A percentile compares a stretch with the other conserved stretches of the same genome.
These are phyloP conservation scores for Trypanosoma cruzi DNA, from an alignment of 208 protist genomes.

Conservation along the genomic window DNA sequence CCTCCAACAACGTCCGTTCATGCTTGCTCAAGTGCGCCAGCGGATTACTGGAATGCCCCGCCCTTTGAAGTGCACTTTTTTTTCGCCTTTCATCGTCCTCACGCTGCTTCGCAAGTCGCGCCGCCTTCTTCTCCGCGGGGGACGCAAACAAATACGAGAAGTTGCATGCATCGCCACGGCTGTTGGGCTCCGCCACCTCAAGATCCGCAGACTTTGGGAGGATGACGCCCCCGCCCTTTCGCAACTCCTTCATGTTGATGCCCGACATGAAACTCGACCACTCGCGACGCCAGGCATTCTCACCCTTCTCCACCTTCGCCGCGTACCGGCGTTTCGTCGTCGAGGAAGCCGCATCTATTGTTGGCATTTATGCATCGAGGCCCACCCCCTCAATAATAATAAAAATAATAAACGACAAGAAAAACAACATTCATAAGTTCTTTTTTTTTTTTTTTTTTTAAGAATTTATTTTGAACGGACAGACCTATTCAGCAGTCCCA, in stretches of 20 bases:
- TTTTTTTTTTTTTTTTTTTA: too few species aligned
- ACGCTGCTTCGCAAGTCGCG: slow-evolving; percentile 44
- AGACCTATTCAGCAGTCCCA: too few species aligned
- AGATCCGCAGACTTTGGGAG: slow-evolving; percentile 64
- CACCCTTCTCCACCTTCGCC: slow-evolving; percentile 73
- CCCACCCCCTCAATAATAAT: not conserved
- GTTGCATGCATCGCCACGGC: slow-evolving; percentile 28
- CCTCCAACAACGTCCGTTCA: slow-evolving; percentile 61
- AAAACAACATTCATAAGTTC: too few species aligned
- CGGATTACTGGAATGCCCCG: slow-evolving; percentile 23
- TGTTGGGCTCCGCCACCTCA: slow-evolving; percentile 33
- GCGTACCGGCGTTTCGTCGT: slow-evolving; percentile 62
- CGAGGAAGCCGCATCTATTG: slow-evolving; percentile 8
- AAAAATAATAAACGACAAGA: slow-evolving; percentile 19
- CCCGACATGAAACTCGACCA: slow-evolving; percentile 89
- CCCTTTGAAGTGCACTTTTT: slow-evolving; percentile 17
- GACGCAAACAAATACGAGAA: slow-evolving; percentile 89
- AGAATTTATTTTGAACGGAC: too few species aligned
- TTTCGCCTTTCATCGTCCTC: slow-evolving; percentile 37
- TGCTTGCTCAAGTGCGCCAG: slow-evolving; percentile 73
- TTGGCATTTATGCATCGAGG: slow-evolving; percentile 20
- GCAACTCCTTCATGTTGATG: slow-evolving; percentile 70
- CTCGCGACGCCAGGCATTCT: slow-evolving; percentile 81
- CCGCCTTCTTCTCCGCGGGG: slow-evolving; percentile 68
- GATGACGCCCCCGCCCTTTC: slow-evolving; percentile 61